phyloP scores from a whole-genome alignment of 1,139 yeast genomes.

The Candida glucosophila region DNA sequence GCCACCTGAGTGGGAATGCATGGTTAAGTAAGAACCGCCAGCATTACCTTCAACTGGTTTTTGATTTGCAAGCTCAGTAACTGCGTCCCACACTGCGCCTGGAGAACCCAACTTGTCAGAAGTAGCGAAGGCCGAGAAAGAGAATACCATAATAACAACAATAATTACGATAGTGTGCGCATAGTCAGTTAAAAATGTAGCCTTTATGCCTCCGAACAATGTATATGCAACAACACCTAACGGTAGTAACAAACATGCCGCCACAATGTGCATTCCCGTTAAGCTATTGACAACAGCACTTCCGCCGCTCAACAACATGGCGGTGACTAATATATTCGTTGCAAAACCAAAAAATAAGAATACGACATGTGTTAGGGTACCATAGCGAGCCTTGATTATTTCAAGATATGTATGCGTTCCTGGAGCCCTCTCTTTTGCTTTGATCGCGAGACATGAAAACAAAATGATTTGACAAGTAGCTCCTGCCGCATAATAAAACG shows the following conservation, averaged over 20 bases:
- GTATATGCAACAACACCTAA: slow-evolving; percentile 79
- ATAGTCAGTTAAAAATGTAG: slow-evolving; percentile 84
- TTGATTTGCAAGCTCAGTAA: slow-evolving; percentile 46
- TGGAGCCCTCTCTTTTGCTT: slow-evolving; percentile 50
- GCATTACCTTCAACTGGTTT: slow-evolving; percentile 69
- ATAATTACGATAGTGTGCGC: slow-evolving; percentile 62
- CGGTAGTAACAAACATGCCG: slow-evolving; percentile 75
- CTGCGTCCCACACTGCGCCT: slow-evolving; percentile 63
- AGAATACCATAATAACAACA: slow-evolving; percentile 52
- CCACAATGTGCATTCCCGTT: slow-evolving; percentile 78
- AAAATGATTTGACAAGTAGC: slow-evolving; percentile 46
- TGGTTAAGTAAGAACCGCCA: slow-evolving; percentile 69
- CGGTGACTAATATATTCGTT: slow-evolving; percentile 81
- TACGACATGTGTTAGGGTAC: slow-evolving; percentile 53
- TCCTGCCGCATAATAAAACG: slow-evolving; percentile 45
- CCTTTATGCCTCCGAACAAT: slow-evolving; percentile 81
- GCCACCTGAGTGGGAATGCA: slow-evolving; percentile 71
- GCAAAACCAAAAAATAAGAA: slow-evolving; percentile 74
- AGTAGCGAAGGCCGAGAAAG: slow-evolving; percentile 58
- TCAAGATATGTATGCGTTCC: slow-evolving; percentile 52
- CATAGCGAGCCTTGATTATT: slow-evolving; percentile 44
- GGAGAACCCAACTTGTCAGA: slow-evolving; percentile 66
- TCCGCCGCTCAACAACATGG: slow-evolving; percentile 82
- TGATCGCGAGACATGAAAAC: slow-evolving; percentile 45
- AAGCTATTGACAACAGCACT: slow-evolving; percentile 68